A percentile compares a stretch with the other conserved stretches of the same genome.
These are phyloP conservation scores for Fragaria nilgerrensis DNA, from an alignment of 306 rosid species.

Conservation along the genomic window DNA sequence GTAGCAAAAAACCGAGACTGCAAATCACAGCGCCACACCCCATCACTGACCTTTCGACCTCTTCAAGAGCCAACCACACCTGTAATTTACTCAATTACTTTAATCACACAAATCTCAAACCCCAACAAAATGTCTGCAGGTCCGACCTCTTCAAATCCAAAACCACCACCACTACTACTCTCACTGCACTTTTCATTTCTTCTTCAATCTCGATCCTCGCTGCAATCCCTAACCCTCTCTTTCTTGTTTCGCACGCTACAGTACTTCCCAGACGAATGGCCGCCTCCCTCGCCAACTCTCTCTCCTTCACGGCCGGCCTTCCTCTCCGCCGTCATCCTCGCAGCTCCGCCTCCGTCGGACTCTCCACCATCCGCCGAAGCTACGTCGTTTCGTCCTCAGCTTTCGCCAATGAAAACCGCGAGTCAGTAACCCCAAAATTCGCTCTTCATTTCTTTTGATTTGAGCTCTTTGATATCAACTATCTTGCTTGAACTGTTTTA, in stretches of 20 bases:
- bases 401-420: conserved; percentile 76
- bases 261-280: conserved; percentile 60
- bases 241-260: conserved; percentile 28
- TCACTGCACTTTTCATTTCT: neutral
- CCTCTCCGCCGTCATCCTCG: conserved; percentile 36
- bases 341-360: conserved; percentile 34
- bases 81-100: neutral
- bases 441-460: neutral
- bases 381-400: conserved; percentile 52
- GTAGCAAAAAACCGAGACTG: neutral
- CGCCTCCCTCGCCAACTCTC: conserved; percentile 50
- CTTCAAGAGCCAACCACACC: conserved; percentile 33
- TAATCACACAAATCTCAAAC: neutral
- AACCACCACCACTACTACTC: neutral
- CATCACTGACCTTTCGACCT: conserved; percentile 39
- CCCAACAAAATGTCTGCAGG: conserved; percentile 14
- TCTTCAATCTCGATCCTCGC: neutral
- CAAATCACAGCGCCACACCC: neutral
- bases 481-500: neutral
- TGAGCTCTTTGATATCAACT: neutral
- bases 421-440: conserved; percentile 35
- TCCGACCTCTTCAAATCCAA: neutral
- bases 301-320: conserved; percentile 50
- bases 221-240: neutral
- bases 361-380: conserved; percentile 50